A percentile compares a stretch with the other conserved stretches of the same genome.
Conservation (phyloP, 768 basidiomycete species). For the Lentinula boryana region DNA sequence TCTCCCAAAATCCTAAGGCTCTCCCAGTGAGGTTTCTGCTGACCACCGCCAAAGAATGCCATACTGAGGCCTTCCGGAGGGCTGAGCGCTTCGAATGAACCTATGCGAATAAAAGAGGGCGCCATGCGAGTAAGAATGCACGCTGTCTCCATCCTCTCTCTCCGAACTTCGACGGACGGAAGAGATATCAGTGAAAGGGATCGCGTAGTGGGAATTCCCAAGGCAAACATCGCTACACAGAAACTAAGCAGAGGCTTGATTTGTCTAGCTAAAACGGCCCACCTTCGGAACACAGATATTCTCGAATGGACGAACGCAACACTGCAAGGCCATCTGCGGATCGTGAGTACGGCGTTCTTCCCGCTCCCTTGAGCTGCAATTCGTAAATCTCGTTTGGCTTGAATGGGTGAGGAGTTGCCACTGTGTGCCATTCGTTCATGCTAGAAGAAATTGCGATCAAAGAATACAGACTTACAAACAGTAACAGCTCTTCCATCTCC, state of each 20-base stretch:
- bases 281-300: conserved; percentile 93
- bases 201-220: conserved; percentile 84
- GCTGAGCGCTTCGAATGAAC: conserved; percentile 83
- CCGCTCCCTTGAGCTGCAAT: conserved; percentile 91
- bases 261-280: conserved; percentile 10
- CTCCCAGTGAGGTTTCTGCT: conserved; percentile 71
- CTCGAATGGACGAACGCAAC: conserved; percentile 88
- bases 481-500: conserved; percentile 96
- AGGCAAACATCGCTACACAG: conserved; percentile 48
- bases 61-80: conserved; percentile 51
- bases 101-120: conserved; percentile 88
- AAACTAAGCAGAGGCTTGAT: neutral
- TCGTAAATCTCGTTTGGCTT: conserved; percentile 60
- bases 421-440: conserved; percentile 26
- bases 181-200: conserved; percentile 75
- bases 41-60: conserved; percentile 73
- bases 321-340: conserved; percentile 94
- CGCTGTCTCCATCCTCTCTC: conserved; percentile 70
- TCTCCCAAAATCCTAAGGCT: conserved; percentile 68
- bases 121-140: conserved; percentile 78
- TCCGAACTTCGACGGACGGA: conserved; percentile 63
- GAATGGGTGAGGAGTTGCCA: conserved; percentile 69
- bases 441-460: neutral
- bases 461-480: conserved; percentile 34
- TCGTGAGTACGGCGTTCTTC: conserved; percentile 90